A percentile compares a stretch with the other conserved stretches of the same genome.
phyloP scores from a whole-genome alignment of 495 filamentous ascomycete species.

The Tuber brumale region DNA sequence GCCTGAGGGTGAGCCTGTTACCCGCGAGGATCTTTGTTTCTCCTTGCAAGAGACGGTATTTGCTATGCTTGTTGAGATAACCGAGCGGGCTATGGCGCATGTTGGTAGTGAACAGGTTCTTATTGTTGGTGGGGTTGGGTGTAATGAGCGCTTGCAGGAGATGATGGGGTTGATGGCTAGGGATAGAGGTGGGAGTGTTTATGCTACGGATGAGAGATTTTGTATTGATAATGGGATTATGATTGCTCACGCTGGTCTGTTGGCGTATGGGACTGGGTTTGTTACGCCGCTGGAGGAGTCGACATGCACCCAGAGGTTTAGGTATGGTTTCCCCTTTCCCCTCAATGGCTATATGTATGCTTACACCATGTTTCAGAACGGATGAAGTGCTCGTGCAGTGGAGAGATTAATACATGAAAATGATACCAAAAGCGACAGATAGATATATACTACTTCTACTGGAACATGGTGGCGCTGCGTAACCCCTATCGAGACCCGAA shows the following conservation, averaged over 20 bases:
- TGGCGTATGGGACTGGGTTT: slow-evolving; percentile 75
- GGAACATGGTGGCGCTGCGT: not conserved
- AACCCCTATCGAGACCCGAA: not conserved
- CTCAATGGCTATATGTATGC: not conserved
- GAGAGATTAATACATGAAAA: slow-evolving; percentile 58
- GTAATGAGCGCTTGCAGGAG: slow-evolving; percentile 88
- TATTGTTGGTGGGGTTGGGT: slow-evolving; percentile 97
- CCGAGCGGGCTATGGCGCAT: slow-evolving; percentile 96
- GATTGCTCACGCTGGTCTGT: slow-evolving; percentile 93
- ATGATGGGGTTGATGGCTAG: slow-evolving; percentile 98
- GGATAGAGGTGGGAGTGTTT: slow-evolving; percentile 82
- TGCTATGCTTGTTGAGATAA: slow-evolving; percentile 97
- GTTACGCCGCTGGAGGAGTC: slow-evolving; percentile 69
- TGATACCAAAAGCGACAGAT: not conserved
- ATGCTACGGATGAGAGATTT: slow-evolving; percentile 77
- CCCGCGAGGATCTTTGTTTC: slow-evolving; percentile 85
- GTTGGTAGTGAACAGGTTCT: slow-evolving; percentile 84
- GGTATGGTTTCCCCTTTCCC: slow-evolving; percentile 13
- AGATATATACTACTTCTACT: not conserved
- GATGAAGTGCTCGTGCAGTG: slow-evolving; percentile 90
- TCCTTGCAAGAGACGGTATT: slow-evolving; percentile 90
- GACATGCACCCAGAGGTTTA: slow-evolving; percentile 87
- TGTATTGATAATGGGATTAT: slow-evolving; percentile 99
- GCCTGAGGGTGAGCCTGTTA: slow-evolving; percentile 50
- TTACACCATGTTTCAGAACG: slow-evolving; percentile 49